A percentile compares a stretch with the other conserved stretches of the same genome.
These are phyloP conservation scores for Viridothelium virens DNA, from an alignment of 495 filamentous ascomycete species.

Conservation along the genomic window DNA sequence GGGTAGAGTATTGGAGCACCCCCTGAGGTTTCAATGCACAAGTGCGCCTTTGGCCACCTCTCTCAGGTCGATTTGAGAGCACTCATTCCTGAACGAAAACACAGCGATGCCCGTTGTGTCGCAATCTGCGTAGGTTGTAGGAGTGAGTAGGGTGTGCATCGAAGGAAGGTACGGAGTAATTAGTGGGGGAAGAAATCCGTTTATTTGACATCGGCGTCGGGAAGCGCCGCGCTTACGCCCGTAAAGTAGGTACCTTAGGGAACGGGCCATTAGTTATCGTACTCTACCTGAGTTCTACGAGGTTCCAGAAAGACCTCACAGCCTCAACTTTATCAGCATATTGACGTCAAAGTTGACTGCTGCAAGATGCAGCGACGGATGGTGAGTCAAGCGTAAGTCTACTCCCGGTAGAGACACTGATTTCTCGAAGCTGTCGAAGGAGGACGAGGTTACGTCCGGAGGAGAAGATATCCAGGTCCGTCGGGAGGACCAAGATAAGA, in stretches of 20 bases:
- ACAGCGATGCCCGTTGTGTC: neutral
- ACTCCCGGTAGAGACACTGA: neutral
- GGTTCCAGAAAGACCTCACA: neutral
- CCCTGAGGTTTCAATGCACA: neutral
- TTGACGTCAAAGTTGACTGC: neutral
- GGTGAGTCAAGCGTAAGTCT: slow-evolving; percentile 22
- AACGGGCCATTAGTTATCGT: no score
- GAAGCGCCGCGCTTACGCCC: no score
- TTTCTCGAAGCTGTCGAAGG: slow-evolving; percentile 66
- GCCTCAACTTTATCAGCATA: neutral
- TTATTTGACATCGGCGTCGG: no score
- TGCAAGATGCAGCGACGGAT: slow-evolving; percentile 34
- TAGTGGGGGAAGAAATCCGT: no score
- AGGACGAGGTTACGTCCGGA: slow-evolving; percentile 69
- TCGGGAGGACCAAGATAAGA: slow-evolving; percentile 95
- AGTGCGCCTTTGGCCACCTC: neutral
- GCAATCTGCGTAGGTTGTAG: no score
- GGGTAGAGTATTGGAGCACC: no score
- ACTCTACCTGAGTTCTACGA: no score
- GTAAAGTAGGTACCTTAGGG: no score
- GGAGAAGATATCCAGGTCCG: slow-evolving; percentile 82
- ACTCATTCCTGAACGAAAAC: neutral
- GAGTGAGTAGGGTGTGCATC: no score
- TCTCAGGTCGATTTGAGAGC: neutral
- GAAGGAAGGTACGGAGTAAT: no score